Evolutionary conservation across 139 green algal genomes (phyloP).

Genomic region (Gonium pectorale): DNA sequence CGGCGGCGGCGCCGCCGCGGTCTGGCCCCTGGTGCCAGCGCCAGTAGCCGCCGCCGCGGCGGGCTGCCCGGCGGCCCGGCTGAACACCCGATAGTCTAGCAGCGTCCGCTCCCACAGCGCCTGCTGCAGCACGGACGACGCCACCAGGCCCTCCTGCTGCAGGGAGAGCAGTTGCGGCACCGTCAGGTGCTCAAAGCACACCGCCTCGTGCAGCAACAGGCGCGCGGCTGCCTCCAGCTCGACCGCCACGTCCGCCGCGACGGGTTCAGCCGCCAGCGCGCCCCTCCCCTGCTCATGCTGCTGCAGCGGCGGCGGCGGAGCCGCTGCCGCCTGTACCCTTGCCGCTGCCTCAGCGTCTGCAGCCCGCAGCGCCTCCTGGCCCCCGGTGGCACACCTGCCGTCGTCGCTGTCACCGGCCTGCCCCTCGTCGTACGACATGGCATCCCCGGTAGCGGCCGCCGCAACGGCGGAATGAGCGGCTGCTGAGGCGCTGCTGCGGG

Average conservation of each 20-base stretch:
- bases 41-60: background rate
- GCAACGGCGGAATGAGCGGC: no score
- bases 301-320: background rate
- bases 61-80: background rate
- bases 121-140: background rate
- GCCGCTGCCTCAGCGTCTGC: no score
- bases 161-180: constrained; percentile 24
- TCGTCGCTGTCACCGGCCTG: no score
- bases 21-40: background rate
- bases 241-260: background rate
- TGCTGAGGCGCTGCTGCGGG: no score
- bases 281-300: background rate
- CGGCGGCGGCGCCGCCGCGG: background rate
- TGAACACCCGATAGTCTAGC: background rate
- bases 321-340: background rate
- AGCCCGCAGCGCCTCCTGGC: no score
- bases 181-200: constrained; percentile 34
- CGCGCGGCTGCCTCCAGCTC: background rate
- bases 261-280: background rate
- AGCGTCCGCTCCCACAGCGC: constrained; percentile 23
- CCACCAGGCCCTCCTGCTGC: constrained; percentile 3
- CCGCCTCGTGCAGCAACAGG: background rate
- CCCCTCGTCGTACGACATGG: no score
- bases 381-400: no score
- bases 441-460: no score